phyloP scores from a whole-genome alignment of 768 basidiomycete species.

The Pleurotus sapidus region DNA sequence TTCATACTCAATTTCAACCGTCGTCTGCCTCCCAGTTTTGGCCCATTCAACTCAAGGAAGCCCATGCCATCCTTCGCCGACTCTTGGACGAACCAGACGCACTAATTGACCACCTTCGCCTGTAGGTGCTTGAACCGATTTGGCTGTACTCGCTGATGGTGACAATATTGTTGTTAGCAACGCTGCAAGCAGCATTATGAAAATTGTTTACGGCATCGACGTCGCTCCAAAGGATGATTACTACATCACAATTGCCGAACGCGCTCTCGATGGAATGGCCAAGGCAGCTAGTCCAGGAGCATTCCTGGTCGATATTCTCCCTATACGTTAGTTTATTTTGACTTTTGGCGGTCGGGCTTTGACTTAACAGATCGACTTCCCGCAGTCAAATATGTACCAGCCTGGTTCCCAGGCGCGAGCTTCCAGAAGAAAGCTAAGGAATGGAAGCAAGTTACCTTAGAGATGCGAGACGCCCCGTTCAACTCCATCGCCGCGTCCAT shows the following conservation, averaged over 20 bases:
- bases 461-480: conserved; percentile 20
- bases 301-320: conserved; percentile 11
- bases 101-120: conserved; percentile 46
- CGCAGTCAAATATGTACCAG: conserved; percentile 18
- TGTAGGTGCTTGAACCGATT: conserved; percentile 28
- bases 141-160: not conserved
- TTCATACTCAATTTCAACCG: conserved; percentile 49
- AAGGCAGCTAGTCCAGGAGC: conserved; percentile 9
- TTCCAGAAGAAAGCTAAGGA: conserved; percentile 34
- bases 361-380: not conserved
- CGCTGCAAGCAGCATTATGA: conserved; percentile 51
- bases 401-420: conserved; percentile 41
- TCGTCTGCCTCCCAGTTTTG: conserved; percentile 36
- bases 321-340: conserved; percentile 9
- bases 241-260: conserved; percentile 9
- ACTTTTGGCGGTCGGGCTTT: not conserved
- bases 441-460: conserved; percentile 17
- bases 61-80: conserved; percentile 40
- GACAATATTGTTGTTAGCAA: conserved; percentile 29
- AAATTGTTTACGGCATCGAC: conserved; percentile 17
- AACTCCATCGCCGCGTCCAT: conserved; percentile 23
- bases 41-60: conserved; percentile 43
- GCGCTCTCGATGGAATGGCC: conserved; percentile 7
- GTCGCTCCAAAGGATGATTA: conserved; percentile 10
- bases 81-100: conserved; percentile 40